Evolutionary conservation across 306 rosid species (phyloP), one percentile per base, ranked within the genome.

Genomic region (Trifolium dubium): DNA sequence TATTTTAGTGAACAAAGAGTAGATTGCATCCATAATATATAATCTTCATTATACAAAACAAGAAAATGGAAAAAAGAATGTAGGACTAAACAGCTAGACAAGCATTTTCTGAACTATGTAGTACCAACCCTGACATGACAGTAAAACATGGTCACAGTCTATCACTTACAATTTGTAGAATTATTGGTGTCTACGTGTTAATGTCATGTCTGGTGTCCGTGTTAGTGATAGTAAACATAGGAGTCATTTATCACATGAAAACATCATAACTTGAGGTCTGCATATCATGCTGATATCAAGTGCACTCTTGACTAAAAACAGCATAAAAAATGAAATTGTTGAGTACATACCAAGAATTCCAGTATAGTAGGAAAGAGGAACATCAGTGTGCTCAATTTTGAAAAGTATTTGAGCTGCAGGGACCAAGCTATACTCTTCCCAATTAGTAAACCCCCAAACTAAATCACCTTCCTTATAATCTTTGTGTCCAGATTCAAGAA

Each of bases 271-370:
- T 13, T 67, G 10, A 51, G 29, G 49, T 23, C n/a, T 12, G 14
- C 43, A 67, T 39, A 69, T 18, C 8, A 43, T 17, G 18, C 17
- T 12, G 4, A 34, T 5, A 41, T 49, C 67, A 67, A 59, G 32
- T 6, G 2, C 14, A 35, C 39, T 23, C 32, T 49, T 79, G 29
- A 66, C 11, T 47, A 15, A 10, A 46, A 73, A 10, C 11, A 34
- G 50, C 34, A 40, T 10, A 11, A 61, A 3, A 29, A 18, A 8
- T 37, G 62, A 49, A 67, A 80, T 19, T 64, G 69, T 64, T 39
- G 69, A 64, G 28, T 65, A 69, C 73, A 14, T 62, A 80, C 84
- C 84, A 18, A 80, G 84, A 80, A 80, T 69, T 80, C 84, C 80
- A 32, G 77, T 69, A 39, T 80, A 80, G 68, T 74, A 80, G 37